Conservation (phyloP, 1,284 basidiomycete species). For the Ganoderma meredithae region DNA sequence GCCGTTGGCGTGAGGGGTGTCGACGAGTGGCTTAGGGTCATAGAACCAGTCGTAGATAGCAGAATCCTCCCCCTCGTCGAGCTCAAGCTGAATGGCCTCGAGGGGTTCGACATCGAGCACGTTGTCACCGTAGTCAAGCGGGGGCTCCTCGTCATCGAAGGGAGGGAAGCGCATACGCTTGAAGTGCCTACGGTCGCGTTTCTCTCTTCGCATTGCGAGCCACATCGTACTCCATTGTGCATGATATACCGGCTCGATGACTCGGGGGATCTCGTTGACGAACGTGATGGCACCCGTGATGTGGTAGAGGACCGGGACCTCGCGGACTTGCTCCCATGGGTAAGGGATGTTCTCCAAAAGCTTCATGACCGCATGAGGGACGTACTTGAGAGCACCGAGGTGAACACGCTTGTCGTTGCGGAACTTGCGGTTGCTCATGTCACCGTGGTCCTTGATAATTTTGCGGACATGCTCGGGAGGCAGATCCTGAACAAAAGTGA, state of each 20-base stretch:
- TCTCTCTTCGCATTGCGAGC: slow-evolving; percentile 99
- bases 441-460: slow-evolving; percentile 98
- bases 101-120: slow-evolving; percentile 97
- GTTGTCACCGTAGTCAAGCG: slow-evolving; percentile 98
- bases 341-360: slow-evolving; percentile 98
- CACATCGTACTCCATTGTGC: slow-evolving; percentile 99
- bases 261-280: slow-evolving; percentile 96
- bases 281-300: slow-evolving; percentile 99
- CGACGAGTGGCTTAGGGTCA: slow-evolving; percentile 93
- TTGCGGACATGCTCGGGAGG: slow-evolving; percentile 96
- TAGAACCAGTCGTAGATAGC: slow-evolving; percentile 99
- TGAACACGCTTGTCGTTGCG: slow-evolving; percentile 99
- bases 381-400: slow-evolving; percentile 97
- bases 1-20: slow-evolving; percentile 91
- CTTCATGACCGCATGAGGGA: slow-evolving; percentile 99
- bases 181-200: slow-evolving; percentile 98
- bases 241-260: slow-evolving; percentile 98
- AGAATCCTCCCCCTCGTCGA: slow-evolving; percentile 93
- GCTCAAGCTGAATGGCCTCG: slow-evolving; percentile 97
- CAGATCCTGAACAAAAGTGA: slow-evolving; percentile 63
- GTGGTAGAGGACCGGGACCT: slow-evolving; percentile 96
- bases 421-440: slow-evolving; percentile 97
- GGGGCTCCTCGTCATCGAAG: slow-evolving; percentile 99
- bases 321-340: slow-evolving; percentile 99
- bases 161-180: slow-evolving; percentile 99